Percentiles rank a stretch among this genome's conserved stretches.
phyloP scores from a whole-genome alignment of 2,329 filamentous ascomycete species.

The Sporothrix euskadiensis region DNA sequence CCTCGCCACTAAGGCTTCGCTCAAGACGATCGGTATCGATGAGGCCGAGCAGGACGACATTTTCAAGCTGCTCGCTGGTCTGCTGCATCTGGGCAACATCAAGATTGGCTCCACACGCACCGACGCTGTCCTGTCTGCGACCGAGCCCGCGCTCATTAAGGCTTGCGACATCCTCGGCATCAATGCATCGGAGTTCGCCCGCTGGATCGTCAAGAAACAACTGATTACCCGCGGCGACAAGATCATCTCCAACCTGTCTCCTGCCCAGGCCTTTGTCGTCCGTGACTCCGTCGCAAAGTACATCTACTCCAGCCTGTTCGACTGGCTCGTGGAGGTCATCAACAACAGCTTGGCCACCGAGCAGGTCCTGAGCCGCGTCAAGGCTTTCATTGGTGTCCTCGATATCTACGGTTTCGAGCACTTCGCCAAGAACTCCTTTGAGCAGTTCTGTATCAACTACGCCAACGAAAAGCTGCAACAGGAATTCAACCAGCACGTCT shows the following conservation, averaged over 20 bases:
- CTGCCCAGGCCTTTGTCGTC: slow-evolving; percentile 90
- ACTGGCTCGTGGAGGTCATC: slow-evolving; percentile 98
- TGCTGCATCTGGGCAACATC: slow-evolving; percentile 93
- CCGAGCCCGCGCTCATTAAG: slow-evolving; percentile 77
- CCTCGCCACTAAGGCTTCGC: slow-evolving; percentile 78
- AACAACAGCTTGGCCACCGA: slow-evolving; percentile 88
- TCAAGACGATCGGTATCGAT: slow-evolving; percentile 83
- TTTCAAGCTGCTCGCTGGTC: slow-evolving; percentile 84
- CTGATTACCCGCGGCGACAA: slow-evolving; percentile 94
- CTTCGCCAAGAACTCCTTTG: slow-evolving; percentile 99
- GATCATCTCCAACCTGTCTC: slow-evolving; percentile 92
- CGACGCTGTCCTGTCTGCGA: slow-evolving; percentile 78
- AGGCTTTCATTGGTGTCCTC: slow-evolving; percentile 92
- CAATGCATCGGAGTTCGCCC: slow-evolving; percentile 80
- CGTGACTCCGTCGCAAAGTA: slow-evolving; percentile 98
- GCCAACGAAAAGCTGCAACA: slow-evolving; percentile 99
- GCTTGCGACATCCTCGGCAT: slow-evolving; percentile 88
- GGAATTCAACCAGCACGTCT: slow-evolving; percentile 98
- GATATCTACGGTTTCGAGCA: slow-evolving; percentile 99
- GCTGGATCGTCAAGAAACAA: slow-evolving; percentile 99
- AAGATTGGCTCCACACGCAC: slow-evolving; percentile 90
- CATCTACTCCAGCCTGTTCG: slow-evolving; percentile 96
- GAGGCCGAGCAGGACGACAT: slow-evolving; percentile 75
- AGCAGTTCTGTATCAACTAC: slow-evolving; percentile 99
- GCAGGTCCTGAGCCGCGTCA: slow-evolving; percentile 77